Evolutionary conservation across 768 basidiomycete genomes (phyloP).

Genomic region (Coprinopsis sp.): DNA sequence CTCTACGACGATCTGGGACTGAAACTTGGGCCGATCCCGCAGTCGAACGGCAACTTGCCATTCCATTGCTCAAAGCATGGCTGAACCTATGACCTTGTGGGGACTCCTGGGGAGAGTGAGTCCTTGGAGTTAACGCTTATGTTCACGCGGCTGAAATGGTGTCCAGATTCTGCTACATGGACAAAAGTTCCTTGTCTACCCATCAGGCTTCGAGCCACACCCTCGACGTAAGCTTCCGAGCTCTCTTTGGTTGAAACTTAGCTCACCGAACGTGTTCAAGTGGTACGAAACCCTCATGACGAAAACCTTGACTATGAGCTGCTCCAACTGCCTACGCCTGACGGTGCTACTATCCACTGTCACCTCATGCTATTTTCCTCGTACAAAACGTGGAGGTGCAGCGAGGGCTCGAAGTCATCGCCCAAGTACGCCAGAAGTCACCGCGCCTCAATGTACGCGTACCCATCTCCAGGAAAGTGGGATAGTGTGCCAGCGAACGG

Average conservation of each 20-base stretch:
- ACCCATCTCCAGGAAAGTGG: background rate
- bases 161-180: conserved; percentile 10
- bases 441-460: background rate
- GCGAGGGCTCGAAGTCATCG: background rate
- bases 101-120: too few species aligned
- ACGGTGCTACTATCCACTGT: conserved; percentile 8
- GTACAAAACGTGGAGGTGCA: background rate
- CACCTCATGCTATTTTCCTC: conserved; percentile 10
- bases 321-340: conserved; percentile 10
- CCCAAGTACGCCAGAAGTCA: background rate
- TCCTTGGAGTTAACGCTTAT: background rate
- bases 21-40: too few species aligned
- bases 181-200: conserved; percentile 13
- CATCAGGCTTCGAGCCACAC: conserved; percentile 3
- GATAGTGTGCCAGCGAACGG: background rate
- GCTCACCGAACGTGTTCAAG: background rate
- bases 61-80: too few species aligned
- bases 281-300: conserved; percentile 2
- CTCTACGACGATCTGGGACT: too few species aligned
- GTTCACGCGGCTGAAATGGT: background rate
- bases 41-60: too few species aligned
- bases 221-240: conserved; percentile 6
- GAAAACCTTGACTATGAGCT: conserved; percentile 6
- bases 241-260: background rate
- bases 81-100: too few species aligned